A percentile compares a stretch with the other conserved stretches of the same genome.
Conservation (phyloP, 2,329 filamentous ascomycete species). For the Paecilomyces formosus region DNA sequence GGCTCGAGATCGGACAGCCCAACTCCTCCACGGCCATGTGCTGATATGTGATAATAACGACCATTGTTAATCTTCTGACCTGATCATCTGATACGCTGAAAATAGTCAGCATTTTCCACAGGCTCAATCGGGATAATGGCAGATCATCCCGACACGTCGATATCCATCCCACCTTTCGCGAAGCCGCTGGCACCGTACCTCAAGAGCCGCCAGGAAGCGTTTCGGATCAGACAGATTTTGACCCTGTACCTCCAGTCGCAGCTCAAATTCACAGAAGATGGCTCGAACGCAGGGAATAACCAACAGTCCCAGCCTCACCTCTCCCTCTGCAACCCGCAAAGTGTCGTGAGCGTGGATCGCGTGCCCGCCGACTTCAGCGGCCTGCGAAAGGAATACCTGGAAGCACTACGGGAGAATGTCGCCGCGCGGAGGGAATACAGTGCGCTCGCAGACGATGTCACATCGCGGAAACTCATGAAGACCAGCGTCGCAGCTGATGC, state of each 20-base stretch:
- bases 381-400: slow-evolving; percentile 37
- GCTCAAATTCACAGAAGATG: slow-evolving; percentile 22
- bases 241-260: slow-evolving; percentile 31
- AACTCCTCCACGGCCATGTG: background rate
- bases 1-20: background rate
- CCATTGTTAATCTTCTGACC: background rate
- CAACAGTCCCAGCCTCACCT: slow-evolving; percentile 22
- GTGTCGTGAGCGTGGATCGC: slow-evolving; percentile 24
- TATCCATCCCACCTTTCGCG: slow-evolving; percentile 26
- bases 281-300: slow-evolving; percentile 12
- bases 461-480: slow-evolving; percentile 17
- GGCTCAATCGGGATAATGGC: background rate
- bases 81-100: background rate
- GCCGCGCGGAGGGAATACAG: slow-evolving; percentile 33
- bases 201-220: slow-evolving; percentile 29
- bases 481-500: slow-evolving; percentile 11
- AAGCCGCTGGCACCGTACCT: slow-evolving; percentile 32
- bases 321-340: slow-evolving; percentile 25
- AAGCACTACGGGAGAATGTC: slow-evolving; percentile 36
- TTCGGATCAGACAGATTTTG: slow-evolving; percentile 32
- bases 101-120: background rate
- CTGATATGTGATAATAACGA: background rate
- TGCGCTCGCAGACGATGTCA: slow-evolving; percentile 23
- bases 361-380: slow-evolving; percentile 34
- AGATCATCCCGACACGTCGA: background rate